A percentile compares a stretch with the other conserved stretches of the same genome.
These are phyloP conservation scores for Salvia splendens DNA, from an alignment of 257 asterid genomes.

Conservation along the genomic window DNA sequence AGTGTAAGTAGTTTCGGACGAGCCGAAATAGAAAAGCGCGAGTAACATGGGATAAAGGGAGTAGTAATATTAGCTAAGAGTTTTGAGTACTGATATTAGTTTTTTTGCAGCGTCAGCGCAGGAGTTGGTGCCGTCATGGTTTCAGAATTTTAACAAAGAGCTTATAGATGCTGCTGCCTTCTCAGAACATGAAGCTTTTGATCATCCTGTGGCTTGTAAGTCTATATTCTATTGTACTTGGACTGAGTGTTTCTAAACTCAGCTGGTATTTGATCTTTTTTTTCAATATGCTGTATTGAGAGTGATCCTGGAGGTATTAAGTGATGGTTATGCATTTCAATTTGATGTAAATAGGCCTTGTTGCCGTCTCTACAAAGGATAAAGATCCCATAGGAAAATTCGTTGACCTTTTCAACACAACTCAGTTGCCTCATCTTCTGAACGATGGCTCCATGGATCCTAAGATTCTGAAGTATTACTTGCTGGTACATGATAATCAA, in stretches of 20 bases:
- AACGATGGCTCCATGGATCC: slow-evolving; percentile 97
- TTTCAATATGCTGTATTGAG: slow-evolving; percentile 24
- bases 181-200: slow-evolving; percentile 96
- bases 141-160: slow-evolving; percentile 85
- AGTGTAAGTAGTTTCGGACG: no score
- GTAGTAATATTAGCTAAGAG: slow-evolving; percentile 23
- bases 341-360: slow-evolving; percentile 62
- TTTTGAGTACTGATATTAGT: not conserved
- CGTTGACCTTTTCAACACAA: slow-evolving; percentile 78
- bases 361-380: slow-evolving; percentile 90
- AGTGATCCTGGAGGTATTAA: slow-evolving; percentile 25
- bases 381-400: slow-evolving; percentile 74
- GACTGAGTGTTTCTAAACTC: slow-evolving; percentile 17
- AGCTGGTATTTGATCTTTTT: not conserved
- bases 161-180: slow-evolving; percentile 73
- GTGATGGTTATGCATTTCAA: slow-evolving; percentile 34
- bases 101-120: slow-evolving; percentile 64
- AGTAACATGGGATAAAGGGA: no score
- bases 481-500: slow-evolving; percentile 79
- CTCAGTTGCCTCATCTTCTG: slow-evolving; percentile 80
- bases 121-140: slow-evolving; percentile 83
- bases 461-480: slow-evolving; percentile 81
- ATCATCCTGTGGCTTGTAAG: slow-evolving; percentile 99
- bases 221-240: slow-evolving; percentile 16
- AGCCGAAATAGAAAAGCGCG: no score